Evolutionary conservation across 2,329 filamentous ascomycete species (phyloP).

Genomic region (Paecilomyces dactylethromorphus): DNA sequence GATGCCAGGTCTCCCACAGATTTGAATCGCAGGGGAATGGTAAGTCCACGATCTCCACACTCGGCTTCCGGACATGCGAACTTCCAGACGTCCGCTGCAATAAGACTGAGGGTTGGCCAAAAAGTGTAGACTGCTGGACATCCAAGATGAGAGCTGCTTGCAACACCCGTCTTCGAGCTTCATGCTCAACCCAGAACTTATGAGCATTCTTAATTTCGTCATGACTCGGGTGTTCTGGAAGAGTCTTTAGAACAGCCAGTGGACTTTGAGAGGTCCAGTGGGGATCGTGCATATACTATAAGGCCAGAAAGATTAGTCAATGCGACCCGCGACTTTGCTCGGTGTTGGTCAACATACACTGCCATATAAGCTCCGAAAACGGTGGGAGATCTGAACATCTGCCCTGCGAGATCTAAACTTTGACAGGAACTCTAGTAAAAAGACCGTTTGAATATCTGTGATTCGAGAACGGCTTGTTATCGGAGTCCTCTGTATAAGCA

Average conservation of each 20-base stretch:
- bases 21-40: constrained; percentile 25
- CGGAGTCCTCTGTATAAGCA: constrained; percentile 14
- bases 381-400: constrained; percentile 25
- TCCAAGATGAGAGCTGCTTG: constrained; percentile 28
- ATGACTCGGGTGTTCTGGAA: constrained; percentile 13
- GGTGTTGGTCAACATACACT: constrained; percentile 16
- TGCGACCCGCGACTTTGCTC: neutral
- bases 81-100: constrained; percentile 13
- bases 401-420: constrained; percentile 25
- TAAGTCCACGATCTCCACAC: constrained; percentile 12
- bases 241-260: constrained; percentile 20
- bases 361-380: constrained; percentile 26
- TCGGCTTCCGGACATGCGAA: constrained; percentile 4
- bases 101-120: constrained; percentile 24
- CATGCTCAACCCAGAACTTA: constrained; percentile 29
- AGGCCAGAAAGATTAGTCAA: constrained; percentile 4
- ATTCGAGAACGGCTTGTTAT: constrained; percentile 26
- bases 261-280: constrained; percentile 23
- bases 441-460: constrained; percentile 28
- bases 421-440: constrained; percentile 26
- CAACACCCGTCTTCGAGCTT: constrained; percentile 26
- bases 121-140: constrained; percentile 22
- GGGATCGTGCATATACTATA: constrained; percentile 18
- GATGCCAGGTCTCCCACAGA: constrained; percentile 23
- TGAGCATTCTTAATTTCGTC: constrained; percentile 21